Base-by-base conservation (phyloP, 2,329 filamentous ascomycete species). In the Fusarium vanettenii region DNA sequence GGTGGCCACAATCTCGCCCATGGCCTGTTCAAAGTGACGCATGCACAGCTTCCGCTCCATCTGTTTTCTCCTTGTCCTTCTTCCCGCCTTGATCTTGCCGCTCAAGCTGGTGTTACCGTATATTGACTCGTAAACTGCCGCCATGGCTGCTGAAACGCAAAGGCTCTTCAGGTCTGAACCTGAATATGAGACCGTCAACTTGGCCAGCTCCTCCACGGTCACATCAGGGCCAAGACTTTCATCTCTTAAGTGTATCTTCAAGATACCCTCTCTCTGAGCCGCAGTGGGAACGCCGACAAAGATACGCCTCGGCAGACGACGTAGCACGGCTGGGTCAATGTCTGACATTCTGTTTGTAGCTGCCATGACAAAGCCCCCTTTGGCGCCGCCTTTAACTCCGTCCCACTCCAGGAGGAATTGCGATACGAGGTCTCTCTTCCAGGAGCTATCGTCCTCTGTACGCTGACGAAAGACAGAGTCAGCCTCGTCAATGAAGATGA, bases 401-500 rank as follows among this genome's bases (percentile, higher is more conserved):
- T 59, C 55, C 55, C 31, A 37, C 20, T 59, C 55, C 3, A 35
- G 6, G 9, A 59, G 55, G 22, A 59, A 59, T 35, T 59, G 55
- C 8, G 20, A 37, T 25, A 37, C 20, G 20, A 37, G 20, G 14
- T 35, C 33, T 22, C 20, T 25, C 20, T 59, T 25, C 31, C 55
- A 35, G 13, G 31, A n/a, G 31, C 20, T 59, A n/a, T 59, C 31
- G n/a, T 52, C 43, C 13, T 31, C 25, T 5, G 29, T 18, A 16
- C 57, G 64, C 27, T 29, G 31, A 10, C 43, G 33, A 33, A 65
- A 65, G 4, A 65, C 14, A 5, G 35, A 13, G n/a, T 65, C 63
- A 6, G 22, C 63, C 18, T 65, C 63, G 29, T 65, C 63, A 37
- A 65, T 65, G 20, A 65, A 65, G 14, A 65, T 33, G n/a, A 65